Evolutionary conservation across 257 asterid species (phyloP).

Genomic region (Nicotiana tomentosiformis): DNA sequence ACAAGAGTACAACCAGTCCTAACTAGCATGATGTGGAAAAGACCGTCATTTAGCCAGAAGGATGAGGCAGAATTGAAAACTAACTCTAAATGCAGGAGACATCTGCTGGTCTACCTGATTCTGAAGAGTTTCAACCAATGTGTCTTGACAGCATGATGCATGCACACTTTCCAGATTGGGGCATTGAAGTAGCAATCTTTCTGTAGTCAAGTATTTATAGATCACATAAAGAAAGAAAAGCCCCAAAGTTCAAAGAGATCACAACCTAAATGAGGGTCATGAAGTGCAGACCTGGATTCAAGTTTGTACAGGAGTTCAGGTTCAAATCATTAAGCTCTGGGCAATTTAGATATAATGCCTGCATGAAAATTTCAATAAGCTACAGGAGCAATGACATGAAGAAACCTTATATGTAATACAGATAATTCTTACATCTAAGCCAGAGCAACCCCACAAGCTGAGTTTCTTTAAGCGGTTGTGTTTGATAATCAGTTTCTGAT

Average conservation of each 20-base stretch:
- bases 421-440: constrained; percentile 73
- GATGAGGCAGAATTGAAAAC: background rate
- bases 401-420: background rate
- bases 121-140: constrained; percentile 61
- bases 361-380: constrained; percentile 29
- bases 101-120: constrained; percentile 51
- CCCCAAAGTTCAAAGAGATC: background rate
- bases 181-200: constrained; percentile 82
- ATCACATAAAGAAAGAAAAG: background rate
- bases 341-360: constrained; percentile 85
- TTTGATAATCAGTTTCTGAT: constrained; percentile 89
- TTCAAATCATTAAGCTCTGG: constrained; percentile 75
- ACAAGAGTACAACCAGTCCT: background rate
- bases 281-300: constrained; percentile 65
- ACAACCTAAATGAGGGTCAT: background rate
- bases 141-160: constrained; percentile 65
- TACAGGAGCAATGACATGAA: background rate
- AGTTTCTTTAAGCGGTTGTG: constrained; percentile 77
- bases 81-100: background rate
- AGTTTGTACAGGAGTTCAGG: constrained; percentile 74
- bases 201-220: constrained; percentile 33
- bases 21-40: background rate
- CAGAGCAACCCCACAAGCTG: constrained; percentile 99
- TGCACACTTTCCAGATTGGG: constrained; percentile 71
- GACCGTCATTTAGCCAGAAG: background rate